Evolutionary conservation across 1,139 yeast genomes (phyloP), one percentile per base, ranked within the genome.

Genomic region (Protomyces inundatus): DNA sequence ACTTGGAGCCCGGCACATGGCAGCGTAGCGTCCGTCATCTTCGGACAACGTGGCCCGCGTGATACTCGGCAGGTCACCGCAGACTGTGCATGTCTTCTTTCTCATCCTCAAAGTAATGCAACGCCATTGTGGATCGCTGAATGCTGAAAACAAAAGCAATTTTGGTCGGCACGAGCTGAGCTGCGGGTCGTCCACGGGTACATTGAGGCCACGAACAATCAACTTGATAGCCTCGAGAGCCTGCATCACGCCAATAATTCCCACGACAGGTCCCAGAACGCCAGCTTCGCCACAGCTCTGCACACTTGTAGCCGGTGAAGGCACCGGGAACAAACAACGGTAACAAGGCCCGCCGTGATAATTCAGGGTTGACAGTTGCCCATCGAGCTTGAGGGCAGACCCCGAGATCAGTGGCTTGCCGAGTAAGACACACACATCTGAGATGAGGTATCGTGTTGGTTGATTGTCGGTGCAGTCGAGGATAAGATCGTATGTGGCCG

Each of bases 401-500:
- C 96, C 99, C 36, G 97, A 88, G 0, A 95, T 87, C 0, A 95
- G 81, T 0, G 97, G 86, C n/a, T 52, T 62, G 37, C 56, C 55
- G 9, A 62, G 35, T 64, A 83, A 84, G 0, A 84, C 82, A 6
- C 93, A 85, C 0, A 86, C 88, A 75, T 95, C 99, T 66, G 90
- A 89, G 42, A 93, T 83, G 67, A 95, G 80, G 73, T 95, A 95
- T 67, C 98, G 79, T 0, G 95, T 84, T 34, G 85, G 83, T 2
- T 98, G 98, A 3, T 93, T 85, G 75, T 95, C 99, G 0, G 98
- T 93, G 72, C 98, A 95, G 74, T 95, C 99, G 34, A 95, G 77
- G 2, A 95, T 82, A 51, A 88, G 69, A 72, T 91, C 97, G 73
- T 88, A 89, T 6, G 76, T 70, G n/a, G 73, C 71, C 64, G 90